These are phyloP conservation scores for Gnomoniopsis smithogilvyi DNA, from an alignment of 2,329 filamentous ascomycete genomes.

Conservation along the genomic window DNA sequence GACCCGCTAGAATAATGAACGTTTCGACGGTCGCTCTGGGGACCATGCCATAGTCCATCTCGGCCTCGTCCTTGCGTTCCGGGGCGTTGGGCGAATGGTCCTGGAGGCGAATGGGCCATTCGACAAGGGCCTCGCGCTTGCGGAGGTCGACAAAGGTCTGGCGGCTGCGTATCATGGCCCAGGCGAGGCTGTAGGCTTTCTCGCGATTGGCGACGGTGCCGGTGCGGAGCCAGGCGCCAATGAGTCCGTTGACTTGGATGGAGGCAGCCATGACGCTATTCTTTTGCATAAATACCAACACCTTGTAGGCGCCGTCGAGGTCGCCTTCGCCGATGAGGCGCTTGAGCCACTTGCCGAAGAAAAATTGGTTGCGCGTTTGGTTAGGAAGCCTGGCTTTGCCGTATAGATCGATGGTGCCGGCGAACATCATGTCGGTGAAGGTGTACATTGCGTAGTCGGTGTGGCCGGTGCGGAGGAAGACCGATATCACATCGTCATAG, in stretches of 20 bases:
- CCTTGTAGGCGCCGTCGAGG: conserved; percentile 66
- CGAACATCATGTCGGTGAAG: conserved; percentile 88
- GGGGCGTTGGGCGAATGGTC: conserved; percentile 18
- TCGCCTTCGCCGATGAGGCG: conserved; percentile 72
- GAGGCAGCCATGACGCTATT: conserved; percentile 65
- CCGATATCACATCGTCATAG: conserved; percentile 71
- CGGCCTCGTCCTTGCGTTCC: conserved; percentile 18
- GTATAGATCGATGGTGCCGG: conserved; percentile 48
- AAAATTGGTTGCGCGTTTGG: conserved; percentile 67
- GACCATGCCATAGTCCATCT: conserved; percentile 30
- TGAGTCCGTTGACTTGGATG: conserved; percentile 77
- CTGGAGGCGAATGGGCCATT: conserved; percentile 26
- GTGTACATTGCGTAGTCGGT: conserved; percentile 67
- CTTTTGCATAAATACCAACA: conserved; percentile 72
- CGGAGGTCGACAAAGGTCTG: conserved; percentile 58
- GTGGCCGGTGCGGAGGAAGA: conserved; percentile 65
- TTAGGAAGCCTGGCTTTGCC: conserved; percentile 41
- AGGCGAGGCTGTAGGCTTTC: conserved; percentile 66
- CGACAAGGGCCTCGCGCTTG: conserved; percentile 27
- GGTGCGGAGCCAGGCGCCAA: conserved; percentile 73
- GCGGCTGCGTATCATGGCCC: conserved; percentile 72
- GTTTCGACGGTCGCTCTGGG: conserved; percentile 72
- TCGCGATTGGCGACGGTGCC: conserved; percentile 50
- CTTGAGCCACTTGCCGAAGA: conserved; percentile 87
- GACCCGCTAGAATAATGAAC: conserved; percentile 70